phyloP scores from a whole-genome alignment of 495 filamentous ascomycete species.

The Penicillium chermesinum region DNA sequence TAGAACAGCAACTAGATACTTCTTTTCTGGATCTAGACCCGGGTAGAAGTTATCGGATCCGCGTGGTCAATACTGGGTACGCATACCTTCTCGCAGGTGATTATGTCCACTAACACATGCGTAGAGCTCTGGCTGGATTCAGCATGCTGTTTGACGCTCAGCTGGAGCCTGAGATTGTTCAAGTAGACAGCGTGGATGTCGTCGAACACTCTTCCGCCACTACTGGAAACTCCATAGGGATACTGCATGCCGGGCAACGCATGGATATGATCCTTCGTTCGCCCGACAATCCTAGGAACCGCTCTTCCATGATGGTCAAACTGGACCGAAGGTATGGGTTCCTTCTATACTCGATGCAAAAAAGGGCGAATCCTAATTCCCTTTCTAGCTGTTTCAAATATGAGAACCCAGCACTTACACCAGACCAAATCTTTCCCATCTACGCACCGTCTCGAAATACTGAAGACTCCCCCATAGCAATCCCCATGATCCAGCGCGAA shows the following conservation, averaged over 20 bases:
- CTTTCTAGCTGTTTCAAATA: constrained; percentile 40
- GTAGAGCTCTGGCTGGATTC: constrained; percentile 41
- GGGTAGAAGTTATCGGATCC: constrained; percentile 21
- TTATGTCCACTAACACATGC: neutral
- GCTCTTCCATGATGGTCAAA: constrained; percentile 27
- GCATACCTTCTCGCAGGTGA: neutral
- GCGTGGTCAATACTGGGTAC: constrained; percentile 40
- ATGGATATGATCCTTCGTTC: constrained; percentile 39
- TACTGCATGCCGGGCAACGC: constrained; percentile 47
- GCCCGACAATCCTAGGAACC: constrained; percentile 1
- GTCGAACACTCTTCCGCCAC: constrained; percentile 15
- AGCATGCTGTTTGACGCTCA: constrained; percentile 26
- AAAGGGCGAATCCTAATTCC: too few species aligned
- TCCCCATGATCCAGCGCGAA: constrained; percentile 6
- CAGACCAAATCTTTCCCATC: constrained; percentile 39
- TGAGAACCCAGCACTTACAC: constrained; percentile 39
- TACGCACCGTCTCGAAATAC: neutral
- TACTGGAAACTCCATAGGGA: constrained; percentile 30
- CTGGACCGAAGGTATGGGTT: constrained; percentile 40
- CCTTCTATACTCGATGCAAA: neutral
- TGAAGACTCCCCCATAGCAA: neutral
- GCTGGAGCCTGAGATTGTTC: constrained; percentile 30
- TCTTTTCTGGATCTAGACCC: constrained; percentile 21
- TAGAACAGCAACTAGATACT: constrained; percentile 12
- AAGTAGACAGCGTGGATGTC: constrained; percentile 40